Evolutionary conservation across 805 yeast genomes (phyloP).

Genomic region (Ogataea pini): DNA sequence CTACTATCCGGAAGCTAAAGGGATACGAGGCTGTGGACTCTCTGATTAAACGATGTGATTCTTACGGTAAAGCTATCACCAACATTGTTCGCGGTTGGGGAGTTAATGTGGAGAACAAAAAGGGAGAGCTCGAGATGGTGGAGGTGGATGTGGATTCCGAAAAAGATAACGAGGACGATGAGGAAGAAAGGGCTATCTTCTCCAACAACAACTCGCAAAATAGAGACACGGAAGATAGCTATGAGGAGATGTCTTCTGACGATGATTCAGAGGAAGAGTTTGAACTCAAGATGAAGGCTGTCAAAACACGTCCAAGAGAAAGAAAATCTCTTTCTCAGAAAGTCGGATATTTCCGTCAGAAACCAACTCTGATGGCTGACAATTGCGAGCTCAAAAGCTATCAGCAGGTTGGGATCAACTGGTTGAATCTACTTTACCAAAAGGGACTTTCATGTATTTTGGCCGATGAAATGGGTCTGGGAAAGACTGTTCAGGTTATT

Average conservation of each 20-base stretch:
- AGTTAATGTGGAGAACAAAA: constrained; percentile 62
- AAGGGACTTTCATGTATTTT: constrained; percentile 84
- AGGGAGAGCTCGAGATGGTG: constrained; percentile 67
- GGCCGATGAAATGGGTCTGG: constrained; percentile 99
- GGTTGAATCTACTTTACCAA: constrained; percentile 81
- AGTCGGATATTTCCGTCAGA: constrained; percentile 56
- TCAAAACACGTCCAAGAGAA: constrained; percentile 20
- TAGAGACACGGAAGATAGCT: constrained; percentile 20
- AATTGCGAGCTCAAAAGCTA: constrained; percentile 77
- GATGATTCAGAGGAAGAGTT: constrained; percentile 24
- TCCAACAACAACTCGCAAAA: constrained; percentile 35
- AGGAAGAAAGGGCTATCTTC: constrained; percentile 19
- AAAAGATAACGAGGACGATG: constrained; percentile 46
- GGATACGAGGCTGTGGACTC: constrained; percentile 96
- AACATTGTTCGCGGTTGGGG: constrained; percentile 86
- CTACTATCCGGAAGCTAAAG: constrained; percentile 64
- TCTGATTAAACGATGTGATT: constrained; percentile 79
- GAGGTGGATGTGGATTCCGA: constrained; percentile 44
- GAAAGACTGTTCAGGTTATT: constrained; percentile 96
- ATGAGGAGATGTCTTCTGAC: constrained; percentile 18
- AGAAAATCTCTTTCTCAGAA: constrained; percentile 10
- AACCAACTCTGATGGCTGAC: constrained; percentile 67
- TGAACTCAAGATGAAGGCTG: constrained; percentile 6
- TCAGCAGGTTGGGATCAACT: constrained; percentile 96
- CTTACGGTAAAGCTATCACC: constrained; percentile 70